phyloP scores from a whole-genome alignment of 371 early-diverging fungal species.

The Mortierella sp. region DNA sequence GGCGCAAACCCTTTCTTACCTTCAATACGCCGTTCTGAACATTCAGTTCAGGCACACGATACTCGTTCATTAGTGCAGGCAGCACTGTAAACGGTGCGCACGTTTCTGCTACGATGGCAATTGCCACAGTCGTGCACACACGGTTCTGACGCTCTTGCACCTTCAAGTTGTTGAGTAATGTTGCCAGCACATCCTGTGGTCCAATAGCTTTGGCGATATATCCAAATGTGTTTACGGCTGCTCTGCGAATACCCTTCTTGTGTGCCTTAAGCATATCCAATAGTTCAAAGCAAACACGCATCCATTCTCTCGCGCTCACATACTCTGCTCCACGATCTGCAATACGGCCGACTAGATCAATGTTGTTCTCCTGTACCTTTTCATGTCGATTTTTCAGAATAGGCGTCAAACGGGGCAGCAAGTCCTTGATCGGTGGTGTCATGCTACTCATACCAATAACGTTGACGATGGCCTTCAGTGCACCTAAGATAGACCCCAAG shows the following conservation, averaged over 20 bases:
- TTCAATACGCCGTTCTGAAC: conserved; percentile 99
- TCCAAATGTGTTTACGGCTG: conserved; percentile 97
- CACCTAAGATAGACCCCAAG: conserved; percentile 93
- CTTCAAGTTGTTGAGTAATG: conserved; percentile 96
- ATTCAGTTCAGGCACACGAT: conserved; percentile 97
- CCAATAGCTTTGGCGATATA: conserved; percentile 99
- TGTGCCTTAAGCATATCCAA: conserved; percentile 97
- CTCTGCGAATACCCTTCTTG: conserved; percentile 95
- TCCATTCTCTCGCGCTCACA: conserved; percentile 99
- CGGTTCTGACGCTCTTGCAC: conserved; percentile 99
- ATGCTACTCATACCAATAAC: conserved; percentile 98
- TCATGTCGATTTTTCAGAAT: conserved; percentile 98
- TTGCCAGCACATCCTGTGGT: conserved; percentile 98
- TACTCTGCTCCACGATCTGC: conserved; percentile 98
- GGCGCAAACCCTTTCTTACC: conserved; percentile 35
- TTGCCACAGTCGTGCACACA: conserved; percentile 98
- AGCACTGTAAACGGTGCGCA: conserved; percentile 98
- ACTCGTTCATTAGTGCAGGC: conserved; percentile 98
- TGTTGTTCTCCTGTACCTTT: conserved; percentile 91
- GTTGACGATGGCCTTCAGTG: conserved; percentile 92
- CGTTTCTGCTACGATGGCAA: conserved; percentile 94
- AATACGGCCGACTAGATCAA: conserved; percentile 97
- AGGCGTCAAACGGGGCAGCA: conserved; percentile 95
- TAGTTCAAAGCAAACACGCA: conserved; percentile 98
- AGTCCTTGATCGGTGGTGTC: conserved; percentile 98